These are phyloP conservation scores for Benincasa hispida DNA, from an alignment of 306 rosid genomes.

Conservation along the genomic window DNA sequence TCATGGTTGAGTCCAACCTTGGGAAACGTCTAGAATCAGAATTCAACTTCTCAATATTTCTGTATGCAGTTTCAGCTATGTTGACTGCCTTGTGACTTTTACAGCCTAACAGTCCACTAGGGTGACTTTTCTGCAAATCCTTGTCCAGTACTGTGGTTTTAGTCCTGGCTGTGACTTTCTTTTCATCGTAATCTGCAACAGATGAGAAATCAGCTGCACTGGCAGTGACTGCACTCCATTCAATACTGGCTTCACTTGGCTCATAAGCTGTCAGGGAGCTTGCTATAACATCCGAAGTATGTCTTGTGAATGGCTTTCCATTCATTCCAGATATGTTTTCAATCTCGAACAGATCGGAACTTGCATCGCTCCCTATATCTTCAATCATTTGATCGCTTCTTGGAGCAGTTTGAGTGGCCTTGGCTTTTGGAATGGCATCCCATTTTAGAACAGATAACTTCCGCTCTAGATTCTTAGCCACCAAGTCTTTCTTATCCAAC, in stretches of 20 bases:
- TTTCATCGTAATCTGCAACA: conserved; percentile 15
- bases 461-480: conserved; percentile 24
- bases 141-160: not conserved
- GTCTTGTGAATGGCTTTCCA: conserved; percentile 5
- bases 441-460: conserved; percentile 29
- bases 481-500: conserved; percentile 8
- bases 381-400: not conserved
- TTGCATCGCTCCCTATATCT: conserved; percentile 30
- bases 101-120: conserved; percentile 15
- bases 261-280: conserved; percentile 17
- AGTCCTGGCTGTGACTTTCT: conserved; percentile 8
- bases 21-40: not conserved
- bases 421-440: conserved; percentile 40
- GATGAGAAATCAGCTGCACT: conserved; percentile 12
- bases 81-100: conserved; percentile 21
- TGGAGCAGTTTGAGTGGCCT: not conserved
- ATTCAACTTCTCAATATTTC: conserved; percentile 7
- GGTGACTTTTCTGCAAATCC: conserved; percentile 8
- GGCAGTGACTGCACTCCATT: conserved; percentile 26
- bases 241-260: conserved; percentile 31
- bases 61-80: conserved; percentile 13
- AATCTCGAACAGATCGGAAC: conserved; percentile 46
- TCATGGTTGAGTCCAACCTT: conserved; percentile 9
- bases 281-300: conserved; percentile 17
- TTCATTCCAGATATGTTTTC: conserved; percentile 18